Evolutionary conservation across 805 yeast genomes (phyloP).

Genomic region (Peterozyma xylosa): DNA sequence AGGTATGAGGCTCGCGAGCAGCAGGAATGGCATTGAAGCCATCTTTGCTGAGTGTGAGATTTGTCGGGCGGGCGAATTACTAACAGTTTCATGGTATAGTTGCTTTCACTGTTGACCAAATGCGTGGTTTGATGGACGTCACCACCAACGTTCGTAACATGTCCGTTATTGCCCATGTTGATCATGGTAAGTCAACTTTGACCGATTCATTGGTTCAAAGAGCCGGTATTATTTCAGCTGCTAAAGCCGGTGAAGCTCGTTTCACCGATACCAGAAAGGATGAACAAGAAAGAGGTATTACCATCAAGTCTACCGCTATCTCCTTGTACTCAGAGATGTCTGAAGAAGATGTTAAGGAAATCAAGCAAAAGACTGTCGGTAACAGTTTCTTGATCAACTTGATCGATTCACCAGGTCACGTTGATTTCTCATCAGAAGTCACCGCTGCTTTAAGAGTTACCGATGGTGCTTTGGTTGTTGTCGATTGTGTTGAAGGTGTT

Average conservation of each 20-base stretch:
- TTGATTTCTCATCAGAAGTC: conserved; percentile 99
- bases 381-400: conserved; percentile 93
- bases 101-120: conserved; percentile 74
- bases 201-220: conserved; percentile 98
- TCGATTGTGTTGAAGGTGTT: conserved; percentile 99
- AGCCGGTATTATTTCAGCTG: conserved; percentile 99
- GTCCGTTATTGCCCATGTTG: conserved; percentile 99
- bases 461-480: conserved; percentile 99
- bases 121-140: conserved; percentile 99
- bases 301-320: conserved; percentile 98
- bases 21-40: too few relatives aligned
- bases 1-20: too few relatives aligned
- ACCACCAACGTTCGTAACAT: conserved; percentile 99
- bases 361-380: conserved; percentile 89
- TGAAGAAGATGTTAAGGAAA: conserved; percentile 81
- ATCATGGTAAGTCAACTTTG: conserved; percentile 99
- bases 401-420: conserved; percentile 99
- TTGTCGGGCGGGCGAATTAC: too few relatives aligned
- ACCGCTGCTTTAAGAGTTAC: conserved; percentile 99
- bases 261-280: conserved; percentile 99
- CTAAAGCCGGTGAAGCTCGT: conserved; percentile 99
- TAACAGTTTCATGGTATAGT: conserved; percentile 17
- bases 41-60: too few relatives aligned
- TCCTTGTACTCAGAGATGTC: conserved; percentile 85
- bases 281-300: conserved; percentile 99